Base-by-base conservation (phyloP, 2,329 filamentous ascomycete genomes). In the Bipolaris gigantea region DNA sequence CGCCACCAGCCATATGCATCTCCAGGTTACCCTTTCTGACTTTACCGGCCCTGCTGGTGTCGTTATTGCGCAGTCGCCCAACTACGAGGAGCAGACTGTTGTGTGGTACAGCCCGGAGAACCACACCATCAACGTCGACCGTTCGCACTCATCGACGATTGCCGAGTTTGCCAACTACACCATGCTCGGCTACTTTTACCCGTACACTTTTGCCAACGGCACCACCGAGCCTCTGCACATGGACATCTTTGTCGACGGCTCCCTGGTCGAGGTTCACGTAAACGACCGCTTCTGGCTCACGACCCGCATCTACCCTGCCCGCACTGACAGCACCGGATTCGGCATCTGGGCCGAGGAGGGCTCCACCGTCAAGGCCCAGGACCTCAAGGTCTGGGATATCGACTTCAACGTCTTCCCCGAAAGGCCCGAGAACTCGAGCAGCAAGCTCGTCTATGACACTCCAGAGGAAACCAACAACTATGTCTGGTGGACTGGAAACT, bases 181-280 rank as follows among this genome's bases (percentile, higher is more conserved):
- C 16, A 75, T 79, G 49, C 69, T 74, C 5, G 78, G 77, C 10
- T 79, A 77, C 62, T 80, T 79, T 67, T 69, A 75, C 48, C 77
- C 78, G 3, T 79, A 79, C 69, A 75, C 72, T 5, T 63, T 75
- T 44, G 55, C 62, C 42, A 62, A 65, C 32, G 62, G 68, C n/a
- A 71, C 65, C 1, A 62, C 58, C 0, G 79, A 81, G 60, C 66
- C 70, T 16, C 67, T 80, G 30, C 61, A 66, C 5, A 74, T 80
- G 66, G 67, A 79, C 50, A 67, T 81, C 53, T 80, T 77, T 63
- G 60, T 81, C 36, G 79, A 81, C 53, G 78, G 78, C 21, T 78
- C 75, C 1, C 64, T 80, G 21, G 64, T 80, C 0, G 79, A 81
- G 63, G 62, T 81, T 23, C 79, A 77, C 57, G 64, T 79, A 38